These are phyloP conservation scores for Tylopilus vinaceipallidus DNA, from an alignment of 768 basidiomycete genomes.

Conservation along the genomic window DNA sequence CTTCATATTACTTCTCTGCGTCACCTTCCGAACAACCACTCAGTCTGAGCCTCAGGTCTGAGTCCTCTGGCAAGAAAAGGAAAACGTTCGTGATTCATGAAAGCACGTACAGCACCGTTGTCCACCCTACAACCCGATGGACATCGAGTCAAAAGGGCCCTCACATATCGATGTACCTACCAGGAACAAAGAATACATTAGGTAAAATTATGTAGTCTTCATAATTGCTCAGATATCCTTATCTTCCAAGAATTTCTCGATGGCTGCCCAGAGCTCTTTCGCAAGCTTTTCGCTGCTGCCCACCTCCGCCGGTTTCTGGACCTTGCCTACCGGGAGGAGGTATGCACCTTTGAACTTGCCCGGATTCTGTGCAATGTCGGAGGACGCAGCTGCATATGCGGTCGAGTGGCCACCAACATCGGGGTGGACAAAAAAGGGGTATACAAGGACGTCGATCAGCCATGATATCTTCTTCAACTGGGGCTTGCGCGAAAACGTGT, in stretches of 20 bases:
- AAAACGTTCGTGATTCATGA: too few relatives aligned
- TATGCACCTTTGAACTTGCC: conserved; percentile 33
- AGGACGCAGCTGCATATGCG: conserved; percentile 31
- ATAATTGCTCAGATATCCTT: conserved; percentile 21
- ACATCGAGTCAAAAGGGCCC: too few relatives aligned
- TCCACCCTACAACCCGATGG: too few relatives aligned
- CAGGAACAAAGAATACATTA: too few relatives aligned
- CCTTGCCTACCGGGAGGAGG: conserved; percentile 24
- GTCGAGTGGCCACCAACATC: conserved; percentile 29
- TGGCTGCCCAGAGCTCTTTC: conserved; percentile 29
- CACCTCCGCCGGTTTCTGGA: conserved; percentile 10
- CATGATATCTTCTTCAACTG: conserved; percentile 15
- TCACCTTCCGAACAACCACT: too few relatives aligned
- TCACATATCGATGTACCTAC: too few relatives aligned
- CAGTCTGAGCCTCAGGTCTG: too few relatives aligned
- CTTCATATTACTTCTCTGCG: too few relatives aligned
- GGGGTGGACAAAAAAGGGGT: conserved; percentile 15
- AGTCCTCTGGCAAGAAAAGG: too few relatives aligned
- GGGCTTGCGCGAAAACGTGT: conserved; percentile 29
- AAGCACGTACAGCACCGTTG: too few relatives aligned
- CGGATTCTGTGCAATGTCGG: conserved; percentile 17
- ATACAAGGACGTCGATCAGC: conserved; percentile 20
- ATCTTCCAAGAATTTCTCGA: conserved; percentile 26
- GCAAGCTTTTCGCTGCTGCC: conserved; percentile 24
- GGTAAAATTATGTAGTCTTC: too few relatives aligned